Evolutionary conservation across 2,329 filamentous ascomycete genomes (phyloP), one percentile per base, ranked within the genome.

Genomic region (Akanthomyces dipterigenus): DNA sequence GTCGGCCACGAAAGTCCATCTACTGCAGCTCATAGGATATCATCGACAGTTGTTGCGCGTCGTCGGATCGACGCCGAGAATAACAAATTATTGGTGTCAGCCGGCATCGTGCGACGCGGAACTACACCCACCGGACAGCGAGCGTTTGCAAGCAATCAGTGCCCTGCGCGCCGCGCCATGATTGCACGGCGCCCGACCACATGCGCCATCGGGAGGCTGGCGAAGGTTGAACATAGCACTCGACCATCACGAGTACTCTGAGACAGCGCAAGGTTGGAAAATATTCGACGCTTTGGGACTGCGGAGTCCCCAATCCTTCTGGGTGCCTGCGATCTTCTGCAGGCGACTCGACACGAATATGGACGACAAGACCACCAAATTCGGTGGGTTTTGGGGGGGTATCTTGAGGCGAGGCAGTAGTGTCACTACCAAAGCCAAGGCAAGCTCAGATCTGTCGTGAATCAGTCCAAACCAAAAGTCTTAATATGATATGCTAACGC

Each of bases 391-490:
- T 63, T 79, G 77, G 77, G 73, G 75, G 36, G 74, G 73, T 63
- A 71, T 85, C 60, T 76, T 85, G 65, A 78, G 81, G 64, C 78
- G 73, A 63, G 76, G 76, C 31, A 34, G 31, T 63, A 81, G 77
- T 69, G 72, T 74, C 58, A 73, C 77, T 24, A 72, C 70, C 59
- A 71, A 40, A 31, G 45, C 51, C 55, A 62, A 62, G 64, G 58
- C 63, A 49, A 42, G 64, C 38, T 56, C 63, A 4, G 66, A 7
- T 59, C 20, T 48, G 40, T 20, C 1, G 34, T 1, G 11, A 14
- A 1, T 20, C 12, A 22, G 16, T 31, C 7, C 45, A 36, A 26
- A 28, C 9, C 11, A 34, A 5, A 3, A 20, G 9, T 3, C 18
- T 3, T n/a, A n/a, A n/a, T n/a, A n/a, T n/a, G n/a, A 9, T 22